These are phyloP conservation scores for Sarocladium strictum DNA, from an alignment of 2,329 filamentous ascomycete species.

Conservation along the genomic window DNA sequence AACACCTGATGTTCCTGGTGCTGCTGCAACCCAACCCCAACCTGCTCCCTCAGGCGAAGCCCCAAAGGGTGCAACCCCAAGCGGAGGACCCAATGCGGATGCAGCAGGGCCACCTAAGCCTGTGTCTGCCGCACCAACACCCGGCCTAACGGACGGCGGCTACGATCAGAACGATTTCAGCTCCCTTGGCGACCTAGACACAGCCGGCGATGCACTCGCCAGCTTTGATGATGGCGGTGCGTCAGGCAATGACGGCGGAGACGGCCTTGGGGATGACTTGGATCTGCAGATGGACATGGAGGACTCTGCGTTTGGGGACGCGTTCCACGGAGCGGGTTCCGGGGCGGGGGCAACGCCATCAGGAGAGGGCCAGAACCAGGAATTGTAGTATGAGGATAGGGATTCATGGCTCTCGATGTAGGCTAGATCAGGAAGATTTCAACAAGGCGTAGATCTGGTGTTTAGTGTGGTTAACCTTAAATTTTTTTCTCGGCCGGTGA, in stretches of 20 bases:
- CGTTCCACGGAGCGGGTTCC: constrained; percentile 61
- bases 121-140: constrained; percentile 37
- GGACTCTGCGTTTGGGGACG: constrained; percentile 78
- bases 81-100: constrained; percentile 10
- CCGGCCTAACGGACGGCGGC: constrained; percentile 30
- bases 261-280: constrained; percentile 48
- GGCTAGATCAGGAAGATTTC: not conserved
- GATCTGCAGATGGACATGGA: constrained; percentile 64
- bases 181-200: constrained; percentile 60
- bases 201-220: constrained; percentile 65
- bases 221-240: constrained; percentile 49
- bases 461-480: not conserved
- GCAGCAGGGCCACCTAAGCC: constrained; percentile 26
- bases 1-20: constrained; percentile 25
- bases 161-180: constrained; percentile 57
- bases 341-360: constrained; percentile 28
- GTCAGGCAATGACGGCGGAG: constrained; percentile 37
- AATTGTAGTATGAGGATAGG: constrained; percentile 21
- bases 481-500: too few relatives aligned
- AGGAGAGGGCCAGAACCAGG: constrained; percentile 14
- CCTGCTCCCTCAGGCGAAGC: constrained; percentile 21
- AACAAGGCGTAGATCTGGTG: constrained; percentile 2
- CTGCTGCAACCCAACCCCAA: constrained; percentile 16
- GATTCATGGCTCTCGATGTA: not conserved
- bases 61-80: constrained; percentile 22